Base-by-base conservation (phyloP, 2,329 filamentous ascomycete genomes). In the Aspergillus sclerotialis region DNA sequence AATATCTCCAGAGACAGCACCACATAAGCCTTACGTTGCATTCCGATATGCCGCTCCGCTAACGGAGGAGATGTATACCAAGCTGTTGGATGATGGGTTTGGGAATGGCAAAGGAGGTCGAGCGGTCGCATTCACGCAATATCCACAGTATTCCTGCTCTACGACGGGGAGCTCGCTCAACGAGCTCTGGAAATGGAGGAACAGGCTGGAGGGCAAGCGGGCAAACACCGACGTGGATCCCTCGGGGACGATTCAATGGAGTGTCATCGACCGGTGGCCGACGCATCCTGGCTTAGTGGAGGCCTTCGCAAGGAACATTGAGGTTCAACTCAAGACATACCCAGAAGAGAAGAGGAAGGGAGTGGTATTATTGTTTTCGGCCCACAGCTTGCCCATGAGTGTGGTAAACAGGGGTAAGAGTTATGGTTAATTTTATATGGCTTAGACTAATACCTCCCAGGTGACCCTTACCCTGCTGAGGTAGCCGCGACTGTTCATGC, bases 201-300 rank as follows among this genome's bases (percentile, higher is more conserved):
- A 87, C 54, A 73, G 67, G 43, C 67, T 98, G 34, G 89, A 96
- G 61, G 86, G 85, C 25, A 88, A 86, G 61, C 69, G 73, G 28
- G 72, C 65, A 3, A 66, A 69, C 28, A 68, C 67, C 26, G 68
- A 69, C 19, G 60, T 55, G 7, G 68, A 74, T 16, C 62, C 68
- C 0, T 68, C 76, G 24, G 89, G 89, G 9, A 70, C 80, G 2
- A 94, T 98, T 45, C 75, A 82, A 38, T 98, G 92, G 92, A 95
- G 87, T 61, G 90, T 96, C 34, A 98, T 98, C 60, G 92, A 98
- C 63, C 78, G 92, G 40, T 98, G 92, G 92, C 92, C 90, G 5
- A 81, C 79, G n/a, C 90, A 98, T 58, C 71, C 80, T 2, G 92
- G 92, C 2, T 69, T 98, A 24, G 82, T 96, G 1, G 85, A 95